Evolutionary conservation across 1,284 basidiomycete species (phyloP), one percentile per base, ranked within the genome.

Genomic region (Ustanciosporium gigantosporum): DNA sequence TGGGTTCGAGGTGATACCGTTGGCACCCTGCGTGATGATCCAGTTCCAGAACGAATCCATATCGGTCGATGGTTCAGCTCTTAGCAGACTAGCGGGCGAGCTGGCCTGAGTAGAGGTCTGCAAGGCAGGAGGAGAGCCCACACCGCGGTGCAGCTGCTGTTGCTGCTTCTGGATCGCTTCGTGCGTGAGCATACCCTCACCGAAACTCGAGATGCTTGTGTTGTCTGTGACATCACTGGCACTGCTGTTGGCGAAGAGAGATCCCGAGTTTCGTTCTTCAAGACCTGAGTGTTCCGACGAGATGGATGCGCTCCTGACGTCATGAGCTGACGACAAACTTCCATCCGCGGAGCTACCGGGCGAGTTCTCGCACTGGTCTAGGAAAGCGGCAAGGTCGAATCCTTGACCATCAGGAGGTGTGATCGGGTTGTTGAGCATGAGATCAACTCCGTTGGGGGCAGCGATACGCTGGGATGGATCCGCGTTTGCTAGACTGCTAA

Each of bases 41-140:
- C 69, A 71, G 46, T 64, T 69, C 67, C 67, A 71, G 46, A 71
- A 71, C 20, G 58, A 61, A 31, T 71, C 68, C 53, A 71, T 55
- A 21, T 49, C 46, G 13, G 55, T 57, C 14, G 47, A 13, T n/a
- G 43, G 25, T 11, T 61, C 38, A 14, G 44, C 36, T 11, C 36
- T 36, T 4, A 42, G 39, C 31, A 31, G 34, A 25, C 37, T 40
- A 15, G 49, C 35, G 3, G 49, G 49, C 1, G 49, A 48, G 27
- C 29, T 41, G 2, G 48, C 35, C 35, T 52, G 49, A 9, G 56
- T 45, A 17, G 39, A 48, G 21, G 8, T 23, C 8, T 22, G 21
- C 6, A 23, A 6, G 9, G 21, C 9, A 6, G 36, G 24, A 5
- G 36, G 24, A 11, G 24, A 25, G 16, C 20, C 25, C 6, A 31